phyloP scores from a whole-genome alignment of 371 early-diverging fungal genomes.

The Mortierella sp. region DNA sequence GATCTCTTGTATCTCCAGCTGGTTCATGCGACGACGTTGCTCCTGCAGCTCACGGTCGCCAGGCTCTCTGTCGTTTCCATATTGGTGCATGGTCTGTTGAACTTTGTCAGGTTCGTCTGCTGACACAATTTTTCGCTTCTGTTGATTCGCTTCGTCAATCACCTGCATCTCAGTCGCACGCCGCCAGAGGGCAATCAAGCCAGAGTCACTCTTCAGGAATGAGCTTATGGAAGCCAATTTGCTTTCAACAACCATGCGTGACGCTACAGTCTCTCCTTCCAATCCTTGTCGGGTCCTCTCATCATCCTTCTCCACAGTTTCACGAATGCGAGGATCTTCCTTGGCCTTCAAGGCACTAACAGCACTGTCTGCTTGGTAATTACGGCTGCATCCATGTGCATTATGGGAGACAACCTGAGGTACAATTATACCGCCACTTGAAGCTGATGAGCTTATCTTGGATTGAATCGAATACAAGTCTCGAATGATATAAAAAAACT shows the following conservation, averaged over 20 bases:
- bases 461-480: slow-evolving; percentile 70
- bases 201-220: slow-evolving; percentile 55
- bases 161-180: slow-evolving; percentile 56
- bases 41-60: slow-evolving; percentile 24
- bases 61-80: neutral
- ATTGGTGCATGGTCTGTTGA: neutral
- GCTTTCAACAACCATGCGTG: slow-evolving; percentile 48
- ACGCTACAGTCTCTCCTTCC: slow-evolving; percentile 9
- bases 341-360: slow-evolving; percentile 21
- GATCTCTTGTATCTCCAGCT: slow-evolving; percentile 51
- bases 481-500: slow-evolving; percentile 71
- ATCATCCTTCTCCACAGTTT: neutral
- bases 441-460: slow-evolving; percentile 50
- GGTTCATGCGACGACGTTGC: slow-evolving; percentile 33
- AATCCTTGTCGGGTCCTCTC: neutral
- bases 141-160: slow-evolving; percentile 48
- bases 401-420: slow-evolving; percentile 53
- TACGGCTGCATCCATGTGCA: slow-evolving; percentile 23
- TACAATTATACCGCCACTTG: slow-evolving; percentile 33
- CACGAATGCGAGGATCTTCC: slow-evolving; percentile 1
- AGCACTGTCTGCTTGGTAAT: slow-evolving; percentile 18
- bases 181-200: slow-evolving; percentile 52
- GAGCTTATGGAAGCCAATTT: slow-evolving; percentile 54
- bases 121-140: slow-evolving; percentile 17
- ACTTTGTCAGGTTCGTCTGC: slow-evolving; percentile 8